phyloP scores from a whole-genome alignment of 352 stramenopile species.

The Phytophthora cactorum region DNA sequence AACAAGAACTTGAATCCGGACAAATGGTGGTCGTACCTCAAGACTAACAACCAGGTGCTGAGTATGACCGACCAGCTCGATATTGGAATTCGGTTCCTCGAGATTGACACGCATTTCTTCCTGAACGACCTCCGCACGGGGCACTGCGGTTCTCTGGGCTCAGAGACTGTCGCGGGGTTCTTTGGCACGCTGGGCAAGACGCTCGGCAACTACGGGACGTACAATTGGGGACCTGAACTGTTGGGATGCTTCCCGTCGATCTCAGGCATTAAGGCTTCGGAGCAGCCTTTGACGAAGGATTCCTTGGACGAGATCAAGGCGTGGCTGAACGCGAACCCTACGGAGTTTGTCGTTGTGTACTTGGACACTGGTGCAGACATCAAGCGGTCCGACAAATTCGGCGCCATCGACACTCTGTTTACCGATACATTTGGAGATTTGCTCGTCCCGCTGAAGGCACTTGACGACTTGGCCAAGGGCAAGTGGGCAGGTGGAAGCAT shows the following conservation, averaged over 20 bases:
- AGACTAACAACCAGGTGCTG: constrained; percentile 75
- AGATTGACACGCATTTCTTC: constrained; percentile 26
- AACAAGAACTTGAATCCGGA: constrained; percentile 48
- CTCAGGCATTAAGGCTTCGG: constrained; percentile 60
- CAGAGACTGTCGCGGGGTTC: constrained; percentile 36
- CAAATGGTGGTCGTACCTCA: constrained; percentile 62
- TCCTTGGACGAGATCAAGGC: constrained; percentile 53
- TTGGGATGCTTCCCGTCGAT: constrained; percentile 72
- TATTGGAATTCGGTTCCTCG: constrained; percentile 51
- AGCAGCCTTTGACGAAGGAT: constrained; percentile 48
- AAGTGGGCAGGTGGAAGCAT: constrained; percentile 49
- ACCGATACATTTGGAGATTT: constrained; percentile 55
- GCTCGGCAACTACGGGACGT: constrained; percentile 48
- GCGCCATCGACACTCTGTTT: constrained; percentile 47
- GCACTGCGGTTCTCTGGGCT: constrained; percentile 60
- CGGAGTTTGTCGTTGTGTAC: constrained; percentile 66
- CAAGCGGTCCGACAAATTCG: constrained; percentile 36
- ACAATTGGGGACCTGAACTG: constrained; percentile 54
- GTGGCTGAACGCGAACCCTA: constrained; percentile 55
- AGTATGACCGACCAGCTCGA: constrained; percentile 70
- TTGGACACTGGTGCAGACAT: constrained; percentile 60
- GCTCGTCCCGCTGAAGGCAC: constrained; percentile 40
- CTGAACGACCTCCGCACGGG: constrained; percentile 60
- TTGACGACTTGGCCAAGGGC: constrained; percentile 43
- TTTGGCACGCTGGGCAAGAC: constrained; percentile 45